A percentile compares a stretch with the other conserved stretches of the same genome.
phyloP scores from a whole-genome alignment of 345 rosid genomes.

The Gossypium thurberi region DNA sequence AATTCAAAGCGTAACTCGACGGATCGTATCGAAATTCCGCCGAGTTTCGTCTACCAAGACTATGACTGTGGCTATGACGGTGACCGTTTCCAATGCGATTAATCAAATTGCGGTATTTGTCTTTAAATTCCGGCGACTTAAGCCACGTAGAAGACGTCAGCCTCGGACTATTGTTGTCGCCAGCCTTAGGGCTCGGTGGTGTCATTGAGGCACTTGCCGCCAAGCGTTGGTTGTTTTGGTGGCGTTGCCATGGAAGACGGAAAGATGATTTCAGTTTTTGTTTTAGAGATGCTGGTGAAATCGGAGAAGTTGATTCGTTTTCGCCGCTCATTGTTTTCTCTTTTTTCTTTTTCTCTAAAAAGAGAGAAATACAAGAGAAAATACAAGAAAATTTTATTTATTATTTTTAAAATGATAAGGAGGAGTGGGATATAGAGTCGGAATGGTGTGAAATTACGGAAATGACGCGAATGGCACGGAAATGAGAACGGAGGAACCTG shows the following conservation, averaged over 20 bases:
- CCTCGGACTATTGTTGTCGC: conserved; percentile 8
- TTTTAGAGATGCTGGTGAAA: conserved; percentile 18
- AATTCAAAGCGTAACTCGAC: conserved; percentile 41
- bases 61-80: background rate
- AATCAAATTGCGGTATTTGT: conserved; percentile 23
- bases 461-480: background rate
- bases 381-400: too few relatives aligned
- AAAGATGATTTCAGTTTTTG: conserved; percentile 29
- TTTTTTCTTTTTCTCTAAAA: background rate
- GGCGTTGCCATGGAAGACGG: conserved; percentile 20
- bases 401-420: too few relatives aligned
- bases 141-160: conserved; percentile 7
- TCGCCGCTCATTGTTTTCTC: background rate
- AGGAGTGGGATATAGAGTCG: too few relatives aligned
- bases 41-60: conserved; percentile 21
- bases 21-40: conserved; percentile 36
- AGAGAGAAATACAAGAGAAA: background rate
- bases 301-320: background rate
- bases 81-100: conserved; percentile 16
- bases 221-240: background rate
- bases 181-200: background rate
- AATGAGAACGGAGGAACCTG: background rate
- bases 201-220: background rate
- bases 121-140: conserved; percentile 17
- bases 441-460: background rate